Base-by-base conservation (phyloP, 31 red algal genomes). In the Odonthalia washingtoniensis region DNA sequence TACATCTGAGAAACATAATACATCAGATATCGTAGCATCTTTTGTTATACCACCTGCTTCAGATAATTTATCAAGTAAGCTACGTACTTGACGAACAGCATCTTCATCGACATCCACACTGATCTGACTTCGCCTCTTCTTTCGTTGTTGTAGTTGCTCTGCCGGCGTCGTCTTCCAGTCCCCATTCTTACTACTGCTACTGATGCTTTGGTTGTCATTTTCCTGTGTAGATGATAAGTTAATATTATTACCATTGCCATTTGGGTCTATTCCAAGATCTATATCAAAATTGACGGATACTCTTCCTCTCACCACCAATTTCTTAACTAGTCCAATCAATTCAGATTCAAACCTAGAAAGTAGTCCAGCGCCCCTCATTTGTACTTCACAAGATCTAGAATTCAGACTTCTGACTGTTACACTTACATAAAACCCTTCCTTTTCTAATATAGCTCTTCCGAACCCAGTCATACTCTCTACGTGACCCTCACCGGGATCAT, bases 401-500 rank as follows among this genome's bases (percentile, higher is more conserved):
- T 97, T 97, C 43, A 94, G 74, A 34, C 87, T 85, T n/a, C 91
- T 83, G 32, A 94, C 46, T 74, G 91, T 64, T 37, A 85, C 95
- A n/a, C 70, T 64, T 27, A 94, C 85, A 2, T 57, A 38, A 40
- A 65, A 82, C 43, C 80, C 42, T 17, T 63, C 82, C n/a, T 77
- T 53, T 67, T n/a, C 66, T 14, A 66, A 80, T 42, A 72, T 65
- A 6, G 62, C 80, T 24, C 68, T 49, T 28, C 94, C 91, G 81
- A 87, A 96, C 2, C 94, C 94, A 3, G 94, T 96, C 94, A 96
- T 96, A 74, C n/a, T n/a, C 94, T 96, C 85, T 70, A 96, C 34
- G 46, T 66, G 52, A 17, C 84, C 88, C 4, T 67, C 66, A 2
- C 89, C 93, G 21, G 85, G 82, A 30, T 95, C 91, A 26, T 46